Conservation (phyloP, 768 basidiomycete species). For the Auriscalpium vulgare region DNA sequence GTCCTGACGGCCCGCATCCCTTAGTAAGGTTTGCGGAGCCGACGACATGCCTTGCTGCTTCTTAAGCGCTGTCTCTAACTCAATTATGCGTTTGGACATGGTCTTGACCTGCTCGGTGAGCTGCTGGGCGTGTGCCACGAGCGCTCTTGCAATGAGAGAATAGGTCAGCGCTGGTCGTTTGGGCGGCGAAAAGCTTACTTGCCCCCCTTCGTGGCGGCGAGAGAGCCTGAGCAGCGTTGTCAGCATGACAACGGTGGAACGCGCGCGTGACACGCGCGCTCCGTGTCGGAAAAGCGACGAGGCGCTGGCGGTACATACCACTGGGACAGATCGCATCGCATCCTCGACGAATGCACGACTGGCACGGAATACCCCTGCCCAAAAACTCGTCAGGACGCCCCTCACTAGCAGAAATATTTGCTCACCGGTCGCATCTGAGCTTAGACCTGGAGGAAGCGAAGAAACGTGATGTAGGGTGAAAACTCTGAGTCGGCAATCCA, state of each 20-base stretch:
- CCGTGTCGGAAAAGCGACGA: neutral
- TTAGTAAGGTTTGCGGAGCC: neutral
- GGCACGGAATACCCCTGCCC: constrained; percentile 41
- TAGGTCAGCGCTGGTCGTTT: constrained; percentile 4
- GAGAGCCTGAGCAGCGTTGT: constrained; percentile 25
- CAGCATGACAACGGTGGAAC: neutral
- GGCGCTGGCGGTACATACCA: constrained; percentile 22
- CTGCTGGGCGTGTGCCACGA: constrained; percentile 41
- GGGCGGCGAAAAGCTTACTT: constrained; percentile 25
- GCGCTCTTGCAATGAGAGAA: constrained; percentile 29
- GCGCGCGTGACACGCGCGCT: too few species aligned
- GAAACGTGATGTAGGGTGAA: neutral
- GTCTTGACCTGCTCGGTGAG: constrained; percentile 39
- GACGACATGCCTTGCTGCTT: constrained; percentile 13
- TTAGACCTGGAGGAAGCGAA: constrained; percentile 33
- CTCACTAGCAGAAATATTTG: constrained; percentile 9
- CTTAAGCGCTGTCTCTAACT: constrained; percentile 37
- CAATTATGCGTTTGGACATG: constrained; percentile 33
- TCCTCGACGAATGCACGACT: constrained; percentile 47
- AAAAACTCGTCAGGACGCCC: neutral
- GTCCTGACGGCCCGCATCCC: neutral
- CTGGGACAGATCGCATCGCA: constrained; percentile 46
- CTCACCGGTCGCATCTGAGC: constrained; percentile 43
- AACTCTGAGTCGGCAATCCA: neutral
- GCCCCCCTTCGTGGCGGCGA: constrained; percentile 49